Conservation (phyloP, 306 rosid genomes). For the Delonix regia region DNA sequence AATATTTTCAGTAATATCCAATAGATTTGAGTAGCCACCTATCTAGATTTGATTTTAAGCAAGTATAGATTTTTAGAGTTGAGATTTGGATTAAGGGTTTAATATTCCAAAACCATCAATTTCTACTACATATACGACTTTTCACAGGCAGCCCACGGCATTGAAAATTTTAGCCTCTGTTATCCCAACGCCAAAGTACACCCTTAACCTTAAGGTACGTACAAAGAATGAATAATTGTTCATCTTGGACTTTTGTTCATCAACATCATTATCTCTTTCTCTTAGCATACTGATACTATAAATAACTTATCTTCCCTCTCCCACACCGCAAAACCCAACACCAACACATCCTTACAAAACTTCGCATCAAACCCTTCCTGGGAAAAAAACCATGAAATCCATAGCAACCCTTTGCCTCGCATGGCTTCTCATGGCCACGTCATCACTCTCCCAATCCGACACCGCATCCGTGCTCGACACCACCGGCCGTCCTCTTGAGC, state of each 20-base stretch:
- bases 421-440: conserved; percentile 40
- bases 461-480: conserved; percentile 53
- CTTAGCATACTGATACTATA: background rate
- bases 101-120: too few relatives aligned
- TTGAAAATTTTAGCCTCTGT: background rate
- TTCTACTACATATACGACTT: background rate
- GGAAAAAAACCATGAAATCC: background rate
- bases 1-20: too few relatives aligned
- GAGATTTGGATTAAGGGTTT: too few relatives aligned
- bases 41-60: too few relatives aligned
- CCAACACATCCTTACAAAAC: too few relatives aligned
- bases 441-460: conserved; percentile 36
- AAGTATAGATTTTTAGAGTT: too few relatives aligned
- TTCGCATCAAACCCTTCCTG: background rate
- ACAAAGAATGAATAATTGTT: background rate
- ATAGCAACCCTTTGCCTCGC: conserved; percentile 22
- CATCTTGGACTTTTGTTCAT: background rate
- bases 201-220: background rate
- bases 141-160: conserved; percentile 2
- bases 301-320: conserved; percentile 19
- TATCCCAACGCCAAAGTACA: background rate
- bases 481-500: conserved; percentile 43
- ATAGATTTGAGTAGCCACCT: too few relatives aligned
- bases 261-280: background rate
- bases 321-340: background rate